Percentiles rank a stretch among this genome's conserved stretches.
These are phyloP conservation scores for Aspergillus funiculosus DNA, from an alignment of 495 filamentous ascomycete genomes.

Conservation along the genomic window DNA sequence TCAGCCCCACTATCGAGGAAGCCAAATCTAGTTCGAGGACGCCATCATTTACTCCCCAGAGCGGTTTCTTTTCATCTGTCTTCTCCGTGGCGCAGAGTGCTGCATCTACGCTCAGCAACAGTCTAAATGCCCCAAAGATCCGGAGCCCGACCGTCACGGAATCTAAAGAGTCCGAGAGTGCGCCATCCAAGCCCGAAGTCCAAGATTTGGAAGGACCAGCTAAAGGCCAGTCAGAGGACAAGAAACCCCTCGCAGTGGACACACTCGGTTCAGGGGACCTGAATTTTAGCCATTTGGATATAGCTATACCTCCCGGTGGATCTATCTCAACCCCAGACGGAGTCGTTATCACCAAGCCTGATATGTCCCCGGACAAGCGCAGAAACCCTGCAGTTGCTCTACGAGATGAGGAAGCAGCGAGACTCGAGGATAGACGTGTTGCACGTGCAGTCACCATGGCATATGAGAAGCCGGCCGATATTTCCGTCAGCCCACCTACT, in stretches of 20 bases:
- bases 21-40: constrained; percentile 40
- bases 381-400: constrained; percentile 35
- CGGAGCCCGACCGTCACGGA: constrained; percentile 28
- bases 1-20: constrained; percentile 70
- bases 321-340: constrained; percentile 36
- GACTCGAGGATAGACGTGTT: constrained; percentile 52
- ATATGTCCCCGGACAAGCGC: constrained; percentile 28
- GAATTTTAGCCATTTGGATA: constrained; percentile 70
- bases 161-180: constrained; percentile 24
- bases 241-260: constrained; percentile 74
- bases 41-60: constrained; percentile 34
- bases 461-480: constrained; percentile 46
- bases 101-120: constrained; percentile 77
- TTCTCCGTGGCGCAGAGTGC: constrained; percentile 93
- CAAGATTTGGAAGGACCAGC: constrained; percentile 21
- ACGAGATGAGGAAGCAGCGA: constrained; percentile 49
- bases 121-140: constrained; percentile 56
- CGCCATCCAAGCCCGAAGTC: constrained; percentile 18
- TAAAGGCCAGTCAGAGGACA: constrained; percentile 31
- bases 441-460: constrained; percentile 56
- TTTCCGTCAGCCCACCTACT: constrained; percentile 22
- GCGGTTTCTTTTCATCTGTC: constrained; percentile 87
- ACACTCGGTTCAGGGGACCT: constrained; percentile 87
- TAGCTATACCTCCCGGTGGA: constrained; percentile 36
- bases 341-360: constrained; percentile 39